These are phyloP conservation scores for Phytophthora sp. DNA, from an alignment of 352 stramenopile genomes.

Conservation along the genomic window DNA sequence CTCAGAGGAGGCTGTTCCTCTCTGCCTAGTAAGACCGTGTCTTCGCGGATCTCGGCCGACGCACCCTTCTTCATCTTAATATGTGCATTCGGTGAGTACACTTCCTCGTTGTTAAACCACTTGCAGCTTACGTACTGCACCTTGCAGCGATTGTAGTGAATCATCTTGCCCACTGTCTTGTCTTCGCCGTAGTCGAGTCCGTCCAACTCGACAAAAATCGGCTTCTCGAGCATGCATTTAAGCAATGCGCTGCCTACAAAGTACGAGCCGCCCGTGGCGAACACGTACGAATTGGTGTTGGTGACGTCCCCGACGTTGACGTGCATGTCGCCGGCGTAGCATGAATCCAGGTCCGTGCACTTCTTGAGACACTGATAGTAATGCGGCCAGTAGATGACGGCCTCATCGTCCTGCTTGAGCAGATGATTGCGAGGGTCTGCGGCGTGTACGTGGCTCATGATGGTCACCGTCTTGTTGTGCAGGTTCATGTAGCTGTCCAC, in stretches of 20 bases:
- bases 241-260: slow-evolving; percentile 75
- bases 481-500: slow-evolving; percentile 79
- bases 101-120: slow-evolving; percentile 87
- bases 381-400: slow-evolving; percentile 79
- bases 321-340: slow-evolving; percentile 84
- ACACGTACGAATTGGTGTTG: slow-evolving; percentile 83
- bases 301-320: slow-evolving; percentile 67
- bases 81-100: slow-evolving; percentile 70
- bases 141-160: slow-evolving; percentile 79
- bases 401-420: slow-evolving; percentile 80
- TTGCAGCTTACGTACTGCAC: slow-evolving; percentile 87
- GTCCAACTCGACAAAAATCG: slow-evolving; percentile 65
- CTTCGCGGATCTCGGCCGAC: slow-evolving; percentile 59
- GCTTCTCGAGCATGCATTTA: slow-evolving; percentile 66
- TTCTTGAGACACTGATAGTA: slow-evolving; percentile 80
- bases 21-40: slow-evolving; percentile 62
- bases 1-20: slow-evolving; percentile 42
- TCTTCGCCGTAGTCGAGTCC: slow-evolving; percentile 79
- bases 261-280: slow-evolving; percentile 77
- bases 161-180: slow-evolving; percentile 85
- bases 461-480: slow-evolving; percentile 84
- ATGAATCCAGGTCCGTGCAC: slow-evolving; percentile 67
- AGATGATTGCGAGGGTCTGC: slow-evolving; percentile 60
- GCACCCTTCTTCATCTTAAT: slow-evolving; percentile 75
- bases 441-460: slow-evolving; percentile 74